phyloP scores from a whole-genome alignment of 2,329 filamentous ascomycete genomes.

The Canariomyces notabilis region DNA sequence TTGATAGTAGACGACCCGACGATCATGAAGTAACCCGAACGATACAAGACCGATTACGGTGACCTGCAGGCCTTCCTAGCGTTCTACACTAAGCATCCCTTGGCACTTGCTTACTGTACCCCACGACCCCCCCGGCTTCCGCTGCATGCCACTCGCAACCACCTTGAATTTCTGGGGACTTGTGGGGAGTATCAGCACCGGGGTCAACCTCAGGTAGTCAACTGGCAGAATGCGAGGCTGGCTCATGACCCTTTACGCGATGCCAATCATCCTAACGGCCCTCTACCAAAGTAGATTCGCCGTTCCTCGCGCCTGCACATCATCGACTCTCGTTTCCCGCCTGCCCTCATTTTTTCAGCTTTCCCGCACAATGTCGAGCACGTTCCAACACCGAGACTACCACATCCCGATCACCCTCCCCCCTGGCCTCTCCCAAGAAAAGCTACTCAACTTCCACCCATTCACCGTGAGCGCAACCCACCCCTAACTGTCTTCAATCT shows the following conservation, averaged over 20 bases:
- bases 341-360: neutral
- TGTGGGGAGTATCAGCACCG: too few species aligned
- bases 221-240: neutral
- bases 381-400: slow-evolving; percentile 36
- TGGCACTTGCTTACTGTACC: too few species aligned
- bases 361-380: slow-evolving; percentile 34
- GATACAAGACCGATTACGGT: too few species aligned
- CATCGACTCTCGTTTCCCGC: slow-evolving; percentile 7
- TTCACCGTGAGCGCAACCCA: slow-evolving; percentile 39
- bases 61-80: too few species aligned
- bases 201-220: neutral
- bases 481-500: neutral
- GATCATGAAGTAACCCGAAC: too few species aligned
- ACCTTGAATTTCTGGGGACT: too few species aligned
- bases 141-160: too few species aligned
- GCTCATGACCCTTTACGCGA: slow-evolving; percentile 6
- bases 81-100: too few species aligned
- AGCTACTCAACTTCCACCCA: slow-evolving; percentile 44
- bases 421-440: slow-evolving; percentile 39
- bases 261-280: slow-evolving; percentile 11
- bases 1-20: too few species aligned
- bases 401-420: slow-evolving; percentile 41
- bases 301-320: slow-evolving; percentile 17
- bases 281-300: slow-evolving; percentile 14
- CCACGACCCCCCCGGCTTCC: too few species aligned